Base-by-base conservation (phyloP, 2,329 filamentous ascomycete genomes). In the Mycogone perniciosa region DNA sequence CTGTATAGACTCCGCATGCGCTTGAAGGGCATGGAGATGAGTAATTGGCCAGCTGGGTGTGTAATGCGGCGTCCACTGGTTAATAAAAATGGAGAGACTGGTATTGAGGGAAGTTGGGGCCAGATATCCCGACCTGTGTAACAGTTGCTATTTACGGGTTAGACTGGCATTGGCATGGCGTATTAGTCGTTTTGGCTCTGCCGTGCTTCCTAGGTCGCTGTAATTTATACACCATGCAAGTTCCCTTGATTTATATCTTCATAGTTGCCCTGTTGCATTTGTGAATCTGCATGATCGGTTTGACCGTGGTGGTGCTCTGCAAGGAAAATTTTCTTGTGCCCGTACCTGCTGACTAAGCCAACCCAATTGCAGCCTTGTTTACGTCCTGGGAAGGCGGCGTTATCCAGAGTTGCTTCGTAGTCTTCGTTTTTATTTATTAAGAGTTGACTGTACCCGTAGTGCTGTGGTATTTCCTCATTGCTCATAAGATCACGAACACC, bases 191-290 rank as follows among this genome's bases (percentile, higher is more conserved):
- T 68, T 59, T 67, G 70, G 69, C 67, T 70, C 62, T 71, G 71
- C 69, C 69, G 65, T 68, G 69, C 69, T 67, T 70, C 71, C 70
- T 72, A 72, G 67, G 70, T 76, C 77, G 76, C 73, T 81, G 78
- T 81, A 81, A 80, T 80, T 77, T 80, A 80, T 79, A 78, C 69
- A 75, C 71, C 71, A 74, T 69, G 76, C 76, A 76, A 77, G 76
- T 78, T 75, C 73, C 71, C 65, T 69, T 70, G 65, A 59, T 65
- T 48, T 54, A 48, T 27, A 48, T 47, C 30, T 27, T 48, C 35
- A 38, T 44, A 34, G 43, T 11, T 26, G 26, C 2, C 29, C 39
- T 46, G 6, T 41, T 31, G 33, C 31, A 46, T 37, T 13, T 40
- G 26, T 40, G 45, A 47, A 29, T 34, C 10, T 30, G 34, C 20